phyloP scores from a whole-genome alignment of 331 rosid species.

The Quercus lobata region DNA sequence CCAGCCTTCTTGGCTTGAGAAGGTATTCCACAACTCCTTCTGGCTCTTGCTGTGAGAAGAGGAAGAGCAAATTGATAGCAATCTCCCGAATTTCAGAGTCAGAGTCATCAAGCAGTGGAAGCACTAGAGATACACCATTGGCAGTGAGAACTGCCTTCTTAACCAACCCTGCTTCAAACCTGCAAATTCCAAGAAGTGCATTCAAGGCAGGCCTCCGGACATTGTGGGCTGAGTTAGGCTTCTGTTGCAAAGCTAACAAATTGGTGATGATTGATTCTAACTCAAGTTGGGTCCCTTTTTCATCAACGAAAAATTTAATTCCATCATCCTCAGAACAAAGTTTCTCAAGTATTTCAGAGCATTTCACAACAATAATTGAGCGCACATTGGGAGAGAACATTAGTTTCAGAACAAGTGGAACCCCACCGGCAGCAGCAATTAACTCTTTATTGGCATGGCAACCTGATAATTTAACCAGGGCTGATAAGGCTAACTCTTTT shows the following conservation, averaged over 20 bases:
- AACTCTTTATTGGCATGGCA: slow-evolving; percentile 51
- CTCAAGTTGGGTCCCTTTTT: slow-evolving; percentile 57
- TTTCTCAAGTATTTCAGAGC: slow-evolving; percentile 71
- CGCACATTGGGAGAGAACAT: slow-evolving; percentile 35
- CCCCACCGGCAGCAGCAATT: slow-evolving; percentile 62
- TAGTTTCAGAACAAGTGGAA: slow-evolving; percentile 48
- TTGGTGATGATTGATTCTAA: slow-evolving; percentile 55
- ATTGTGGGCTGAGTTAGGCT: slow-evolving; percentile 33
- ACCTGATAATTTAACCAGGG: slow-evolving; percentile 54
- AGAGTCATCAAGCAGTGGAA: slow-evolving; percentile 69
- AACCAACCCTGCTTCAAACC: slow-evolving; percentile 62
- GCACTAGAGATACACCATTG: slow-evolving; percentile 60
- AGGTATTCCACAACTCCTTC: slow-evolving; percentile 83
- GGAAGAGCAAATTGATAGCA: slow-evolving; percentile 59
- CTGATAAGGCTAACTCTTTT: slow-evolving; percentile 49
- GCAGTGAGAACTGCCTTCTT: slow-evolving; percentile 68
- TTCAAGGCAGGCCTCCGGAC: slow-evolving; percentile 59
- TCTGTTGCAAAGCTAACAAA: slow-evolving; percentile 46
- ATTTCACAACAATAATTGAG: slow-evolving; percentile 38
- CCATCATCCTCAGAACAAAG: slow-evolving; percentile 52
- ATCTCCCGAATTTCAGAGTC: slow-evolving; percentile 64
- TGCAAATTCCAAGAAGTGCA: slow-evolving; percentile 72
- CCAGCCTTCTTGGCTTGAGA: slow-evolving; percentile 77
- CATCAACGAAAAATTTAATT: slow-evolving; percentile 53
- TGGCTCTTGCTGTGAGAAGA: slow-evolving; percentile 79